Evolutionary conservation across 805 yeast species (phyloP), one percentile per base, ranked within the genome.

Genomic region (Saccharomyces eubayanus): DNA sequence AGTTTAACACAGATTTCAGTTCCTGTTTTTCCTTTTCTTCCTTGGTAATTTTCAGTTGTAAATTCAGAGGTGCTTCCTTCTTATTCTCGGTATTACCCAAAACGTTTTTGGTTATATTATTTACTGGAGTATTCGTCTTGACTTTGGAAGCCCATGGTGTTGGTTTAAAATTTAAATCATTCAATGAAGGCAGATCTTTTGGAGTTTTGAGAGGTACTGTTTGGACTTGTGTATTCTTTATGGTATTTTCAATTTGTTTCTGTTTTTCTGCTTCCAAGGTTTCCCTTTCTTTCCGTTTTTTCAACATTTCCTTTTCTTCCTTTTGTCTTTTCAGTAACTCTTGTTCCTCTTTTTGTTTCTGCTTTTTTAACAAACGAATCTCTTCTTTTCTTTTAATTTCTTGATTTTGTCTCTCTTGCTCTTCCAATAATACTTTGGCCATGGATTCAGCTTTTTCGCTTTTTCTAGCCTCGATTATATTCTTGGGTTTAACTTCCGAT

Each of bases 1-100:
- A 68, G 14, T 61, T 64, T 11, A 68, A 55, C 9, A 62, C 57
- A 5, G 69, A 54, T 36, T 61, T 64, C 12, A 56, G 28, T 31
- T 57, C 60, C 28, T 57, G 52, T 28, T 57, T 58, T 48, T 62
- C 60, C 20, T 52, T 58, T 20, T 61, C 63, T 51, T 65, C 66
- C 28, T 55, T 50, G 6, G 58, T 47, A 4, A 62, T 53, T 47
- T 62, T 56, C 28, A 60, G 58, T 50, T 59, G 64, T 51, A 65
- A 51, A 46, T 56, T 60, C 27, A 51, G 50, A 28, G 68, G 62
- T 1, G 53, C 57, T 12, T 57, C 60, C 14, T 57, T 54, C 6
- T 53, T 51, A n/a, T 52, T 46, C 48, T 57, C 59, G 16, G 21
- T 36, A 21, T 11, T 36, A 16, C 12, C 3, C 20, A 16, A 9